A percentile compares a stretch with the other conserved stretches of the same genome.
These are phyloP conservation scores for Musa acuminata DNA, from an alignment of 176 grass and related monocot genomes.

Conservation along the genomic window DNA sequence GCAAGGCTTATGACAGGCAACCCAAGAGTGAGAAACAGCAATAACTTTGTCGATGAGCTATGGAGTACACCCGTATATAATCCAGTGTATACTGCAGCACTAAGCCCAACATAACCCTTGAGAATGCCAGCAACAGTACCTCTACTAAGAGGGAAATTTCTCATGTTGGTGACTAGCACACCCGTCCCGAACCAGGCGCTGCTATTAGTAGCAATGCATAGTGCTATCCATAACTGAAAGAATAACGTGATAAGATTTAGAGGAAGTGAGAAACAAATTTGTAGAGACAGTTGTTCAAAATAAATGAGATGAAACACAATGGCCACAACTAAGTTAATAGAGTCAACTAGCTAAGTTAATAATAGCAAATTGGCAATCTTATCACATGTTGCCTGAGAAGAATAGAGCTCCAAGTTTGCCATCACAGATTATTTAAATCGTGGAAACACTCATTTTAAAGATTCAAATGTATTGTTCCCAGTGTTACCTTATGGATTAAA, in stretches of 20 bases:
- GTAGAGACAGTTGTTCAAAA: neutral
- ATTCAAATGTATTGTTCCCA: too few relatives aligned
- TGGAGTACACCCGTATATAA: constrained; percentile 60
- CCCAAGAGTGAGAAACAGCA: constrained; percentile 61
- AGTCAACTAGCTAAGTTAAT: neutral
- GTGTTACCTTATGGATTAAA: too few relatives aligned
- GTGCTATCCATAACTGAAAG: constrained; percentile 75
- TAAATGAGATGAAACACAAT: neutral
- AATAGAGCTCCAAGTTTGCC: neutral
- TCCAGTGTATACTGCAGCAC: constrained; percentile 81
- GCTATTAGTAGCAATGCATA: constrained; percentile 78
- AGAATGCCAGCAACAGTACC: constrained; percentile 86
- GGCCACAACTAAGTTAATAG: too few relatives aligned
- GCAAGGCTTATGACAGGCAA: constrained; percentile 48
- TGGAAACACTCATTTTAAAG: too few relatives aligned
- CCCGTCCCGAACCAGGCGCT: constrained; percentile 75
- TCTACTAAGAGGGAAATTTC: constrained; percentile 85
- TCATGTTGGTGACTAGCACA: constrained; percentile 84
- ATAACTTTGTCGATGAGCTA: constrained; percentile 46
- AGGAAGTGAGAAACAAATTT: neutral
- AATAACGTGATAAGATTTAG: neutral
- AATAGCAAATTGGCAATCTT: neutral
- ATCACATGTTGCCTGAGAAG: neutral
- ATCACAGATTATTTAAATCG: too few relatives aligned
- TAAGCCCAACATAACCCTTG: constrained; percentile 69